These are phyloP conservation scores for Phallus indusiatus DNA, from an alignment of 768 basidiomycete genomes.

Conservation along the genomic window DNA sequence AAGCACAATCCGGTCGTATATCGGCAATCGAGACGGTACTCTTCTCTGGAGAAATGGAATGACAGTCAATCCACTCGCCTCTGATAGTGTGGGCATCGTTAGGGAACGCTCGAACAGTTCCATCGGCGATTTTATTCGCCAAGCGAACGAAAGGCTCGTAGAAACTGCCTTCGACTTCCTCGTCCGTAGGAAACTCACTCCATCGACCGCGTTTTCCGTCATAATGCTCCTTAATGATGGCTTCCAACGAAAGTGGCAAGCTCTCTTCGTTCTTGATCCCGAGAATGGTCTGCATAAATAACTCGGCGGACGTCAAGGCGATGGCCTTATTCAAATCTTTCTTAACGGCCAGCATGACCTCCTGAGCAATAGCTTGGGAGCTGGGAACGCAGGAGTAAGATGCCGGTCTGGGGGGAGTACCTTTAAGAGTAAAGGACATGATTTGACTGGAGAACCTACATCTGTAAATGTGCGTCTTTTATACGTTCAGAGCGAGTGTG, in stretches of 20 bases:
- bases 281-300: not conserved
- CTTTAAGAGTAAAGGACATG: no score
- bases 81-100: not conserved
- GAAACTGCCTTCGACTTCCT: not conserved
- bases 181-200: not conserved
- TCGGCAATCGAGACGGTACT: not conserved
- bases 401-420: no score
- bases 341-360: not conserved
- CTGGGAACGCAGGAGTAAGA: no score
- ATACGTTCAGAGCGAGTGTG: no score
- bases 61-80: not conserved
- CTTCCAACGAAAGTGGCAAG: not conserved
- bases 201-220: not conserved
- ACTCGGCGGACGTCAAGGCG: not conserved
- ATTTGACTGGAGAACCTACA: no score
- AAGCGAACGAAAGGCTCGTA: not conserved
- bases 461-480: no score
- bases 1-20: not conserved
- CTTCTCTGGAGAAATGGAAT: not conserved
- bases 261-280: not conserved
- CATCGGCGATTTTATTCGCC: not conserved
- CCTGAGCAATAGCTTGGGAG: not conserved
- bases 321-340: not conserved
- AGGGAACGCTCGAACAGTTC: not conserved
- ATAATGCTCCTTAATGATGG: not conserved